Evolutionary conservation across 768 basidiomycete species (phyloP), one percentile per base, ranked within the genome.

Genomic region (Amanita subjunquillea): DNA sequence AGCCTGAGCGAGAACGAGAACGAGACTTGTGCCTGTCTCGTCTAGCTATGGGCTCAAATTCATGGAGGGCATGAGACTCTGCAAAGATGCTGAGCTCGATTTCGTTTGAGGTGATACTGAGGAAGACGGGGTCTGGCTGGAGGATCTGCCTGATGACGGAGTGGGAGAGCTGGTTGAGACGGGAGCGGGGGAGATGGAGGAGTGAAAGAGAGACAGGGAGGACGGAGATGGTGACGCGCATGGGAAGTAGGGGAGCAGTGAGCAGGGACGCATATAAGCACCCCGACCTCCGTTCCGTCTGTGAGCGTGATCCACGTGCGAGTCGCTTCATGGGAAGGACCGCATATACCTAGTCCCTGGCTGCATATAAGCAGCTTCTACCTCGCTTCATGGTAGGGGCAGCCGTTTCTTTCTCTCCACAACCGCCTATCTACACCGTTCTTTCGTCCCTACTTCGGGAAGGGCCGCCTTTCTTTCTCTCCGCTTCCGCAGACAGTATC

Each of bases 61-160:
- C 80, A 10, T 69, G 60, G 13, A 85, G 72, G 53, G 71, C 62
- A 54, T 70, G 67, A 51, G 79, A 72, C 56, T 85, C 82, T 34
- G 80, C 84, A 59, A 89, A 87, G 47, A 87, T 67, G 63, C 77
- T 79, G 65, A 91, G 82, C 65, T 90, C 87, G 57, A 88, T 77
- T 57, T 85, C 78, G 63, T 91, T 91, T 68, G 77, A 85, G 49
- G 85, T 86, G 53, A 88, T 74, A 59, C 82, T 87, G 62, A 88
- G 73, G 63, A 88, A 88, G 5, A 75, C 73, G 13, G 83, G 81
- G 55, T 69, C 72, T 2, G 83, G 82, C 47, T 78, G 77, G 50
- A 88, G 77, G 53, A 88, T 78, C 64, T 85, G 83, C 55, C 77
- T 77, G 56, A 90, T 73, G 63, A 89, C 63, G 27, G 78, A 78